Evolutionary conservation across 495 filamentous ascomycete species (phyloP).

Genomic region (Amphirosellinia nigrospora): DNA sequence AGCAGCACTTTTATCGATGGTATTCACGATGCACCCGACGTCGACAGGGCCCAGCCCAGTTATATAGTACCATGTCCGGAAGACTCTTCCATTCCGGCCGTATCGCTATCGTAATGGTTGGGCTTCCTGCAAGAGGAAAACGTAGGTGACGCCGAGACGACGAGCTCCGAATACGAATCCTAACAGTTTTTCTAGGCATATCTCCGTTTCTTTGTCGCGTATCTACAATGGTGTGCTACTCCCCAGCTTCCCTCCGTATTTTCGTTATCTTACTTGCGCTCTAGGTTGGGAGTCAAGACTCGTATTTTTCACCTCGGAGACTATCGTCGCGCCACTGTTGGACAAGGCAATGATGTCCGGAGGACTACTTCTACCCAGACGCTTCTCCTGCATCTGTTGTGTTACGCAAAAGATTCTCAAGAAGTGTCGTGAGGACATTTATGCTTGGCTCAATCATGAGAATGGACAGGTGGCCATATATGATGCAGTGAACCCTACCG

Average conservation of each 20-base stretch:
- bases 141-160: constrained; percentile 60
- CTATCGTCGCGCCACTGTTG: constrained; percentile 90
- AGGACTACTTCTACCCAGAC: constrained; percentile 98
- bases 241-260: not conserved
- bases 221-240: constrained; percentile 79
- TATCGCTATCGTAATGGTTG: constrained; percentile 96
- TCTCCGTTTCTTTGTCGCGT: constrained; percentile 94
- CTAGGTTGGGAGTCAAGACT: constrained; percentile 95
- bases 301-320: constrained; percentile 97
- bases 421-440: constrained; percentile 96
- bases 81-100: constrained; percentile 95
- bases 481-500: constrained; percentile 95
- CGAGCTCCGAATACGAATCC: not conserved
- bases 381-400: constrained; percentile 87
- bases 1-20: constrained; percentile 97
- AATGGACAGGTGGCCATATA: constrained; percentile 99
- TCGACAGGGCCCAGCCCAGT: constrained; percentile 92
- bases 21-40: constrained; percentile 90
- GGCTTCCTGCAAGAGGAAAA: constrained; percentile 94
- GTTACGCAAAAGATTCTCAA: constrained; percentile 96
- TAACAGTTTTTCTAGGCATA: constrained; percentile 66
- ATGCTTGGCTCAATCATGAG: constrained; percentile 92
- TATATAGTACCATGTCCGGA: constrained; percentile 98
- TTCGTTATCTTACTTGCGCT: not conserved
- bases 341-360: constrained; percentile 86